Conservation (phyloP, 2,329 filamentous ascomycete genomes). For the Orbilia quercus region DNA sequence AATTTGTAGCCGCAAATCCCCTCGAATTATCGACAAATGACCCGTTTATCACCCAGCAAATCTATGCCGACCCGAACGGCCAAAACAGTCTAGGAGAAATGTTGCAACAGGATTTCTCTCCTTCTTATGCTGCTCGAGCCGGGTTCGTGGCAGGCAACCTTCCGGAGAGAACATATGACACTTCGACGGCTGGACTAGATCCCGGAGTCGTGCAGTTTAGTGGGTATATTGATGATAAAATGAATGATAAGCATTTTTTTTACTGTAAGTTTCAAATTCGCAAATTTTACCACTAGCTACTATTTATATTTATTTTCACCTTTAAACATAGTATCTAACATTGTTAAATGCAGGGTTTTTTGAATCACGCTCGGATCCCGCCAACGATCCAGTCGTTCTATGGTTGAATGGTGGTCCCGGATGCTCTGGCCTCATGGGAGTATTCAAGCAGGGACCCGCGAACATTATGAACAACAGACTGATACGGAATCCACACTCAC, state of each 20-base stretch:
- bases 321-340: not conserved
- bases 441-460: slow-evolving; percentile 94
- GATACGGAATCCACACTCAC: slow-evolving; percentile 86
- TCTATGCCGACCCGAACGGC: too few relatives aligned
- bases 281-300: too few relatives aligned
- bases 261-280: too few relatives aligned
- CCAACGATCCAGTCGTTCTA: slow-evolving; percentile 94
- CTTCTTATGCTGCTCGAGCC: too few relatives aligned
- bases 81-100: too few relatives aligned
- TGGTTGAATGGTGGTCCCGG: slow-evolving; percentile 97
- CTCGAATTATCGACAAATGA: too few relatives aligned
- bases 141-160: too few relatives aligned
- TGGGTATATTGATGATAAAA: slow-evolving; percentile 95
- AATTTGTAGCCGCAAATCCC: too few relatives aligned
- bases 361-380: slow-evolving; percentile 95
- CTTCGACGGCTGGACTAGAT: slow-evolving; percentile 83
- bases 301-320: slow-evolving; percentile 54
- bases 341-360: slow-evolving; percentile 97
- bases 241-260: slow-evolving; percentile 93
- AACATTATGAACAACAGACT: slow-evolving; percentile 85
- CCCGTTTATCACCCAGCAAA: too few relatives aligned
- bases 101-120: too few relatives aligned
- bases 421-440: slow-evolving; percentile 93
- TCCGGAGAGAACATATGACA: too few relatives aligned
- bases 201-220: slow-evolving; percentile 93